phyloP scores from a whole-genome alignment of 2,329 filamentous ascomycete genomes.

The Niveomyces coronatus region DNA sequence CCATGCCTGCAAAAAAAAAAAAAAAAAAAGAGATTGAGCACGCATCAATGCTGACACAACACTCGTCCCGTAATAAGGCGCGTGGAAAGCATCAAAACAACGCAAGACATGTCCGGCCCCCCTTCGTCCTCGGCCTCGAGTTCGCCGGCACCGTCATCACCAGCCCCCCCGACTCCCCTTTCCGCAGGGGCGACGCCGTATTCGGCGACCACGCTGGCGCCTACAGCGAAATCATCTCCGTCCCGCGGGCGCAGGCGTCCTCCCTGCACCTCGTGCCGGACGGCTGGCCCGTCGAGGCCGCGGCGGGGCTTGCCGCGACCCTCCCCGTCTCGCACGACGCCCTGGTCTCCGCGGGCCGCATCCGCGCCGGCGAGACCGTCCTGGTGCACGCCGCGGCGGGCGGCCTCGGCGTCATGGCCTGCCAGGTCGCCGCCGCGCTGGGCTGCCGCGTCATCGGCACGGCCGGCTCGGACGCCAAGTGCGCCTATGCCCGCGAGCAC shows the following conservation, averaged over 20 bases:
- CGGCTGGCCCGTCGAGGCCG: constrained; percentile 34
- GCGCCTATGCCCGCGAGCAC: constrained; percentile 24
- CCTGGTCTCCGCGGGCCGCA: constrained; percentile 28
- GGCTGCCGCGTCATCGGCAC: constrained; percentile 45
- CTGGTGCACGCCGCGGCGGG: constrained; percentile 46
- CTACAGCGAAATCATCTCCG: constrained; percentile 40
- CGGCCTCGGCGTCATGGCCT: constrained; percentile 43
- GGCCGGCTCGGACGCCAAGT: constrained; percentile 36
- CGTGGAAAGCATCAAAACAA: constrained; percentile 52
- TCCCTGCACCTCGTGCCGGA: constrained; percentile 33
- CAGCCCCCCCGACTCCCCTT: constrained; percentile 23
- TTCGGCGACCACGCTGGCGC: constrained; percentile 43
- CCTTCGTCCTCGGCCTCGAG: constrained; percentile 50
- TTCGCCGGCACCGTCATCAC: constrained; percentile 43
- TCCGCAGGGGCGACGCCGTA: constrained; percentile 38
- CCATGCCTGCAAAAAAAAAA: no score
- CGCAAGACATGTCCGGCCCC: constrained; percentile 41
- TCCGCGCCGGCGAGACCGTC: constrained; percentile 37
- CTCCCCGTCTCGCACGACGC: constrained; percentile 45
- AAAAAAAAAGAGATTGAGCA: no score
- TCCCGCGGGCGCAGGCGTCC: constrained; percentile 20
- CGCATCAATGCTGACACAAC: no score
- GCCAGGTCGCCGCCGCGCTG: constrained; percentile 42
- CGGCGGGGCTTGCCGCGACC: constrained; percentile 42
- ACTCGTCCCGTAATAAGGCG: no score